Evolutionary conservation across 768 basidiomycete species (phyloP).

Genomic region (Hericium rajendrae): DNA sequence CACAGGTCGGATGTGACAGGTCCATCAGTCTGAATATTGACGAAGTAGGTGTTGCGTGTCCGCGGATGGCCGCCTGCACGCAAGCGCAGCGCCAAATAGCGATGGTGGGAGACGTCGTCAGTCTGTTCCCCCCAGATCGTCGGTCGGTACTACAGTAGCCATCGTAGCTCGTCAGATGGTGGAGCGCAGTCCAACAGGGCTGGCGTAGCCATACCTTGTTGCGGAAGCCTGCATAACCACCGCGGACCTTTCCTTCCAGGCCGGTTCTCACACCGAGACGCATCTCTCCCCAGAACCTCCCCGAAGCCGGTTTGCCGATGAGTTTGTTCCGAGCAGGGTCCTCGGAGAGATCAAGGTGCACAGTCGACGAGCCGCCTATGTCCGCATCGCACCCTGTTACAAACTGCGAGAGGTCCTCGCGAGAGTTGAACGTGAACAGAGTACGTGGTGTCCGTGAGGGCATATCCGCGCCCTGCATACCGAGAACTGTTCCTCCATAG

Average conservation of each 20-base stretch:
- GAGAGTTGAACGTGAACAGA: conserved; percentile 56
- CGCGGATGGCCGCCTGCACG: conserved; percentile 68
- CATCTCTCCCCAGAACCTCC: conserved; percentile 77
- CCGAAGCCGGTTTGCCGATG: conserved; percentile 38
- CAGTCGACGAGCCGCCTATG: conserved; percentile 76
- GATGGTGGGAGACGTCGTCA: conserved; percentile 77
- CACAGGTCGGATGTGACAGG: conserved; percentile 78
- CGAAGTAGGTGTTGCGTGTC: conserved; percentile 79
- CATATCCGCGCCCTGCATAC: conserved; percentile 68
- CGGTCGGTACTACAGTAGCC: conserved; percentile 44
- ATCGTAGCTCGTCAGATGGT: background rate
- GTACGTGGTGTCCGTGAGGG: conserved; percentile 53
- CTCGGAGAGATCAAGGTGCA: conserved; percentile 62
- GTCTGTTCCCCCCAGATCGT: conserved; percentile 79
- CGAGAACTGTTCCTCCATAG: conserved; percentile 37
- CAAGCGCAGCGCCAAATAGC: conserved; percentile 73
- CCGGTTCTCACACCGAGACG: conserved; percentile 55
- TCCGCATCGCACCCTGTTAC: conserved; percentile 82
- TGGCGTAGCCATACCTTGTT: conserved; percentile 48
- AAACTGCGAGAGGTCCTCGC: conserved; percentile 47
- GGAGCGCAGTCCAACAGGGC: background rate
- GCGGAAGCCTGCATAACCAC: conserved; percentile 87
- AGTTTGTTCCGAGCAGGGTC: conserved; percentile 34
- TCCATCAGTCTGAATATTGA: conserved; percentile 88
- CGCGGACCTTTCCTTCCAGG: conserved; percentile 59